These are phyloP conservation scores for Epichloe festucae DNA, from an alignment of 2,329 filamentous ascomycete genomes.

Conservation along the genomic window DNA sequence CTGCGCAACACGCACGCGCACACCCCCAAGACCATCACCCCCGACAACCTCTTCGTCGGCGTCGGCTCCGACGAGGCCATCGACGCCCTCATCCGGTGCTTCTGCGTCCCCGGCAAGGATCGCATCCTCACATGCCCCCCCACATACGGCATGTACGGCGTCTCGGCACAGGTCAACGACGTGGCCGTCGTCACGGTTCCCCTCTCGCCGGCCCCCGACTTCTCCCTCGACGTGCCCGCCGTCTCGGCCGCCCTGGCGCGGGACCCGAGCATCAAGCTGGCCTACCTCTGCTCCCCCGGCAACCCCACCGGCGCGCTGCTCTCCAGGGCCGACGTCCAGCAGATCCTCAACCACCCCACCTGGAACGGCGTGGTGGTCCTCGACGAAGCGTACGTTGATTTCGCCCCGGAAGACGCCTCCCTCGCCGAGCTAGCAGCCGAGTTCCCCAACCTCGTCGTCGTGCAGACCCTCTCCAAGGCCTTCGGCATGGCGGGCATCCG, in stretches of 20 bases:
- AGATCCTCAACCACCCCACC: slow-evolving; percentile 68
- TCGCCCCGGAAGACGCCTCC: slow-evolving; percentile 62
- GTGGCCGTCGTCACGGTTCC: slow-evolving; percentile 78
- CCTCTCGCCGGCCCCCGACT: slow-evolving; percentile 56
- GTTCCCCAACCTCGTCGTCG: slow-evolving; percentile 90
- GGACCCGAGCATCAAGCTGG: slow-evolving; percentile 60
- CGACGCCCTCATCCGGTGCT: slow-evolving; percentile 83
- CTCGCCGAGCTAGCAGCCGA: slow-evolving; percentile 85
- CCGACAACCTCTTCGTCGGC: slow-evolving; percentile 83
- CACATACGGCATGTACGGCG: slow-evolving; percentile 96
- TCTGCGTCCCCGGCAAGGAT: slow-evolving; percentile 77
- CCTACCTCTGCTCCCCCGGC: slow-evolving; percentile 87
- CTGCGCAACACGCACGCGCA: slow-evolving; percentile 78
- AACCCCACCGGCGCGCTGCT: slow-evolving; percentile 83
- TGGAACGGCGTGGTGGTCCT: slow-evolving; percentile 94
- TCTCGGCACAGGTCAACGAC: slow-evolving; percentile 91
- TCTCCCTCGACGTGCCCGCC: slow-evolving; percentile 58
- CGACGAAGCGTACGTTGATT: slow-evolving; percentile 95
- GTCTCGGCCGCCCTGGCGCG: slow-evolving; percentile 52
- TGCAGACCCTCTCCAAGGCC: slow-evolving; percentile 97
- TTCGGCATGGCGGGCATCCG: slow-evolving; percentile 93
- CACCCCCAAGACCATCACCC: slow-evolving; percentile 58
- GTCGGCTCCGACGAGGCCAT: slow-evolving; percentile 96
- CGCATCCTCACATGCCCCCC: slow-evolving; percentile 91
- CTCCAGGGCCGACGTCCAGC: slow-evolving; percentile 57